Evolutionary conservation across 768 basidiomycete genomes (phyloP).

Genomic region (Boletus eberwhitei): DNA sequence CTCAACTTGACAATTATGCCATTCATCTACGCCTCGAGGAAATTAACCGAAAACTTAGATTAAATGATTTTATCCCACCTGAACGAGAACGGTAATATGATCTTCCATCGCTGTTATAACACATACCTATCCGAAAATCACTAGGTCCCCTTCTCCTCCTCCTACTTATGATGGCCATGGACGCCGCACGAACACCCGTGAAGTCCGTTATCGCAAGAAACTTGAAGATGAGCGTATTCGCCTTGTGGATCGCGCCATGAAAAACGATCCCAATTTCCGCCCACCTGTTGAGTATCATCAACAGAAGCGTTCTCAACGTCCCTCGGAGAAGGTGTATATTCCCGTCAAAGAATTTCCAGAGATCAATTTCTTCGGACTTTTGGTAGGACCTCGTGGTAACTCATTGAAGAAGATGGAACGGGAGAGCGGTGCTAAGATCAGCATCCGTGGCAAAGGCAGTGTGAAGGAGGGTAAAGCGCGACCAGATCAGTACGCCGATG

Average conservation of each 20-base stretch:
- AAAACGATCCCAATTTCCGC: slow-evolving; percentile 96
- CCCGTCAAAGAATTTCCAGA: slow-evolving; percentile 99
- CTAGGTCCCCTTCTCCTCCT: slow-evolving; percentile 91
- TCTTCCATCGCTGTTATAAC: not conserved
- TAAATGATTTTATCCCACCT: slow-evolving; percentile 94
- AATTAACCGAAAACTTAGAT: slow-evolving; percentile 90
- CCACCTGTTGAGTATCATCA: slow-evolving; percentile 96
- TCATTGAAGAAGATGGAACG: slow-evolving; percentile 99
- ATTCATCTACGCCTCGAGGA: slow-evolving; percentile 95
- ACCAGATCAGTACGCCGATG: slow-evolving; percentile 91
- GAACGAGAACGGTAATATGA: slow-evolving; percentile 77
- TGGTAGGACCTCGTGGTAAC: slow-evolving; percentile 98
- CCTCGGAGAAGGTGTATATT: slow-evolving; percentile 98
- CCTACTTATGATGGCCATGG: slow-evolving; percentile 97
- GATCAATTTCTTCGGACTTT: slow-evolving; percentile 98
- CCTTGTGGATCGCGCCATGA: slow-evolving; percentile 94
- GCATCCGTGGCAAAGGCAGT: slow-evolving; percentile 96
- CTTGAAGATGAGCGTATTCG: slow-evolving; percentile 88
- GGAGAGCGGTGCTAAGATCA: slow-evolving; percentile 97
- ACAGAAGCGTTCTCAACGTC: slow-evolving; percentile 89
- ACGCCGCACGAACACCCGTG: slow-evolving; percentile 96
- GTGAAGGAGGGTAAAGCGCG: slow-evolving; percentile 98
- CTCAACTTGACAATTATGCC: slow-evolving; percentile 96
- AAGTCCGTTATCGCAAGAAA: slow-evolving; percentile 97
- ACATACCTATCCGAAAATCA: slow-evolving; percentile 13